phyloP scores from a whole-genome alignment of 2,329 filamentous ascomycete species.

The Penicillium italicum region DNA sequence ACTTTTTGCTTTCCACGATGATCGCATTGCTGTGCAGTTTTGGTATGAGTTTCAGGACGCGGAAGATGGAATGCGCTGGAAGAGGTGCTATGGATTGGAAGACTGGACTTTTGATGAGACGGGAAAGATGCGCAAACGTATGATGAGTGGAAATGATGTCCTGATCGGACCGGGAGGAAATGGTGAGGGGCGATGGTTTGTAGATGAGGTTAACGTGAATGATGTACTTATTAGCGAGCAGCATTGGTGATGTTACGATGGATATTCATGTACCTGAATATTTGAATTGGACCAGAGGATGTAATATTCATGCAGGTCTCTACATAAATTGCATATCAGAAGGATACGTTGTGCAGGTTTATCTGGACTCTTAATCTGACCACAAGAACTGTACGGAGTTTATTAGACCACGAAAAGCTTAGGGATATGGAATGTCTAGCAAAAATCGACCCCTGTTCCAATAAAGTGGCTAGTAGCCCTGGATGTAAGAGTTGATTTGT shows the following conservation, averaged over 20 bases:
- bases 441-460: not conserved
- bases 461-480: not conserved
- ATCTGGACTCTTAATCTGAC: not conserved
- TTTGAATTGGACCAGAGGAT: not conserved
- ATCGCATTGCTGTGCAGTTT: constrained; percentile 83
- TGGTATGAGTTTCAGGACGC: constrained; percentile 80
- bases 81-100: constrained; percentile 75
- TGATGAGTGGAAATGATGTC: constrained; percentile 49
- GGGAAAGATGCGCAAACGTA: constrained; percentile 47
- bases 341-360: too few species aligned
- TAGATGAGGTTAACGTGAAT: constrained; percentile 43
- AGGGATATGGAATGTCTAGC: not conserved
- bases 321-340: not conserved
- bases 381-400: not conserved
- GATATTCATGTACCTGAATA: not conserved
- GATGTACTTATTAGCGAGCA: constrained; percentile 34
- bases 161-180: constrained; percentile 42
- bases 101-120: constrained; percentile 48
- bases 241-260: constrained; percentile 1
- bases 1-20: constrained; percentile 69
- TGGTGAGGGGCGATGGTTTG: constrained; percentile 45
- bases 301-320: not conserved
- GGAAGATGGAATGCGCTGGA: constrained; percentile 63
- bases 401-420: not conserved
- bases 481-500: not conserved